Percentiles rank a stretch among this genome's conserved stretches.
These are phyloP conservation scores for Colletotrichum paranaense DNA, from an alignment of 2,329 filamentous ascomycete species.

Conservation along the genomic window DNA sequence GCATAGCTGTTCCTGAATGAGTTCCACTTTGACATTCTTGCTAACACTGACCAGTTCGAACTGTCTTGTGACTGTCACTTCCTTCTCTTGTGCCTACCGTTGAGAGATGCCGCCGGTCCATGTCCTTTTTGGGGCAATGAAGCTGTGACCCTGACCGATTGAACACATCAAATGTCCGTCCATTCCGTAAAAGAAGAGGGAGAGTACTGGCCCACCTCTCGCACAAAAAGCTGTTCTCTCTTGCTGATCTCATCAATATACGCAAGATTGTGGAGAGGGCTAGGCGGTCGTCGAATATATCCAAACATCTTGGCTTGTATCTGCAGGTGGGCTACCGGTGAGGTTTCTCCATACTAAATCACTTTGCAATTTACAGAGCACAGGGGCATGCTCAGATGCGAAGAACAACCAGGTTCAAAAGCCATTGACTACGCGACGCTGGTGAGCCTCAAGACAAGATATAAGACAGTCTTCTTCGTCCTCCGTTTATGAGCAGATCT, in stretches of 20 bases:
- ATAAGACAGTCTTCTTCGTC: slow-evolving; percentile 5
- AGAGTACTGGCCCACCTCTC: background rate
- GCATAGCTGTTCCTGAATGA: background rate
- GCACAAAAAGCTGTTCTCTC: too few relatives aligned
- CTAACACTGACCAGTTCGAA: background rate
- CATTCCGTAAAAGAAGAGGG: background rate
- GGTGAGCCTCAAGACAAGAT: background rate
- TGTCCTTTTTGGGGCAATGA: background rate
- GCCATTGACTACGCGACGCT: background rate
- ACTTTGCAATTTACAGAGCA: background rate
- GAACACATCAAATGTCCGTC: background rate
- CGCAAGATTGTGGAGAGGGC: slow-evolving; percentile 19
- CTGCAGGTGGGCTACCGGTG: background rate
- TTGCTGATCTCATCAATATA: slow-evolving; percentile 10
- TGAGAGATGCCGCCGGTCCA: background rate
- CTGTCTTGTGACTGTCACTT: background rate
- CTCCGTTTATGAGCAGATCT: background rate
- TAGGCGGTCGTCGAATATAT: slow-evolving; percentile 30
- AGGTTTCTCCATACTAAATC: background rate
- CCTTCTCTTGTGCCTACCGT: background rate
- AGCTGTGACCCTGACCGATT: background rate
- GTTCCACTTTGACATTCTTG: background rate
- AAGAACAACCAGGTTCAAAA: background rate
- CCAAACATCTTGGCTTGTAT: background rate
- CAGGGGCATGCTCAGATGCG: background rate